A percentile compares a stretch with the other conserved stretches of the same genome.
Conservation (phyloP, 164 flowering plant species). For the Saururus chinensis region DNA sequence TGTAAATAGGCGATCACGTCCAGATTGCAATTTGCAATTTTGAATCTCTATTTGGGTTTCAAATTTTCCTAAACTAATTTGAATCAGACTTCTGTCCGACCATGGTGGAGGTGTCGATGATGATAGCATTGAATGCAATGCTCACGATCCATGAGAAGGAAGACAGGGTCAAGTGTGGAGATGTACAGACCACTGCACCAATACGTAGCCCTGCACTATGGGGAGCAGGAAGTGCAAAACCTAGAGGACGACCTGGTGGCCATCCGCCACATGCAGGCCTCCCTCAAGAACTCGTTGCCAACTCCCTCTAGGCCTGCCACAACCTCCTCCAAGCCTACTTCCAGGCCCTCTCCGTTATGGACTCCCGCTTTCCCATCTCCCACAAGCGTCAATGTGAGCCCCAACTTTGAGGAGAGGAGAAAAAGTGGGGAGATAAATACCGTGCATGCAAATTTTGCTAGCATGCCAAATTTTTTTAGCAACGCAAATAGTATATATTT, state of each 20-base stretch:
- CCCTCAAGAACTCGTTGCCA: slow-evolving; percentile 45
- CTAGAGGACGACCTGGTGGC: slow-evolving; percentile 82
- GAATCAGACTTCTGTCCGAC: neutral
- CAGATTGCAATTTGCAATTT: too few species aligned
- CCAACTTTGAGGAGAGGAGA: too few species aligned
- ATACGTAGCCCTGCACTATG: slow-evolving; percentile 57
- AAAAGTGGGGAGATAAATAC: too few species aligned
- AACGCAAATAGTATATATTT: too few species aligned
- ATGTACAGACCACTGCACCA: slow-evolving; percentile 84
- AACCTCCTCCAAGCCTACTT: slow-evolving; percentile 63
- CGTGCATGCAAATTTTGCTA: too few species aligned
- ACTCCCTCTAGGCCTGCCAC: slow-evolving; percentile 52
- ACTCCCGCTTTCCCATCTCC: slow-evolving; percentile 88
- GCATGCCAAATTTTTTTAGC: too few species aligned
- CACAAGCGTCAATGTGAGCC: too few species aligned
- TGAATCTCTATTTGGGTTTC: too few species aligned
- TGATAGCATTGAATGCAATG: slow-evolving; percentile 34
- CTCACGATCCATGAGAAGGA: slow-evolving; percentile 90
- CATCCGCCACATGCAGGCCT: slow-evolving; percentile 52
- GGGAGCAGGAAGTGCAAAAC: slow-evolving; percentile 84
- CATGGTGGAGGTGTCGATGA: neutral
- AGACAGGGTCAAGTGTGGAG: slow-evolving; percentile 46
- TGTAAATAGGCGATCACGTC: too few species aligned
- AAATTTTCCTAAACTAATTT: too few species aligned
- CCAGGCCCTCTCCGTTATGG: slow-evolving; percentile 62